phyloP scores from a whole-genome alignment of 2,329 filamentous ascomycete genomes.

The Apiospora pterosperma region DNA sequence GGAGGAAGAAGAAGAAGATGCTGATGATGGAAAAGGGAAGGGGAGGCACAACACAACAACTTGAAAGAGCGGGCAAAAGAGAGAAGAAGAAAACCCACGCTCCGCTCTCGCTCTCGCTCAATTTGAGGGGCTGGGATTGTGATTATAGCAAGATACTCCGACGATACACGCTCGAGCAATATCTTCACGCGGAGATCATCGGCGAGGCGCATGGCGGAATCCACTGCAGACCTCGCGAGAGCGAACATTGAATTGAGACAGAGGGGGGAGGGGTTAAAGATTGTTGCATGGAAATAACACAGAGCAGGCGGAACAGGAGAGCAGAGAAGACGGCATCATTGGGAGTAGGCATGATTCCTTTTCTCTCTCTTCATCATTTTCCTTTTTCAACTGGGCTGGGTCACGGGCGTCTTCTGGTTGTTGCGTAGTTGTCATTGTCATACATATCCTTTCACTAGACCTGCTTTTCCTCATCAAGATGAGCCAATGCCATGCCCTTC shows the following conservation, averaged over 20 bases:
- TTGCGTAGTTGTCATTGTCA: not conserved
- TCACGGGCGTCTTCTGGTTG: not conserved
- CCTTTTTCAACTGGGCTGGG: not conserved
- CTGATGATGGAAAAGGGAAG: too few species aligned
- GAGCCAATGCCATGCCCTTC: not conserved
- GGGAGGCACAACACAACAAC: too few species aligned
- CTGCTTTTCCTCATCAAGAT: not conserved
- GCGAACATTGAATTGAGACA: not conserved
- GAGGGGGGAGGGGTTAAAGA: not conserved
- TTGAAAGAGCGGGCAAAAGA: too few species aligned
- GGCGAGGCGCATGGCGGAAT: not conserved
- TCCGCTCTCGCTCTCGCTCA: not conserved
- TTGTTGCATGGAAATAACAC: not conserved
- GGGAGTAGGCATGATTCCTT: not conserved
- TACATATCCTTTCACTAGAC: not conserved
- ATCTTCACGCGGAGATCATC: rapidly evolving
- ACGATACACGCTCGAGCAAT: not conserved
- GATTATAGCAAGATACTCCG: too few species aligned
- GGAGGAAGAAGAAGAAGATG: too few species aligned
- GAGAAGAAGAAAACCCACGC: too few species aligned
- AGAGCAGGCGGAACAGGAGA: not conserved
- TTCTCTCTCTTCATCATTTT: not conserved
- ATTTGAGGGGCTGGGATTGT: not conserved
- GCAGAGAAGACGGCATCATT: not conserved
- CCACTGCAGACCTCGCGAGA: not conserved